Percentiles rank a stretch among this genome's conserved stretches.
Evolutionary conservation across 1,284 basidiomycete genomes (phyloP).

Genomic region (Trichosporon ovoides): DNA sequence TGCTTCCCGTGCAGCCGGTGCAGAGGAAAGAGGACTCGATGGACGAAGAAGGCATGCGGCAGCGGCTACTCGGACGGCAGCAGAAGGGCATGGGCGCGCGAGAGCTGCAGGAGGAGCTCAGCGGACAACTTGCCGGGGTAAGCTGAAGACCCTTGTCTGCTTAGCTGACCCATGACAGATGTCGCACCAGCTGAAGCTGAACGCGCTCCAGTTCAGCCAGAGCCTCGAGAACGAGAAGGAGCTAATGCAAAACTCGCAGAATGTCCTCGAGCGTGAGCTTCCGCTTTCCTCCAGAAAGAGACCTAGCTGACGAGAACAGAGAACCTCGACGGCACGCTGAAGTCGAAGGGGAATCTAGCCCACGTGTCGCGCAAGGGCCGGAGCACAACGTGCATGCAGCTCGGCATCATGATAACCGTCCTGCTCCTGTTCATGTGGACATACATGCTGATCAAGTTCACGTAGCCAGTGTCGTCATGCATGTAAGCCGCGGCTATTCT

Average conservation of each 20-base stretch:
- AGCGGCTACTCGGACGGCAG: constrained; percentile 12
- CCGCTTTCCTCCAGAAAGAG: neutral
- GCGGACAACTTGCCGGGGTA: constrained; percentile 48
- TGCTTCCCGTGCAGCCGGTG: constrained; percentile 30
- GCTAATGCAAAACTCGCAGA: constrained; percentile 40
- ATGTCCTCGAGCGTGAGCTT: constrained; percentile 42
- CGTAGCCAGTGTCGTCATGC: constrained; percentile 18
- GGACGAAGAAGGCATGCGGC: constrained; percentile 18
- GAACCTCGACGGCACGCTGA: constrained; percentile 39
- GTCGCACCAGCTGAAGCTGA: constrained; percentile 48
- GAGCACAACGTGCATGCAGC: constrained; percentile 47
- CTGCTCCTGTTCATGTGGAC: constrained; percentile 49
- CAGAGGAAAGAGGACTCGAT: constrained; percentile 3
- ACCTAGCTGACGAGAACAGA: constrained; percentile 24
- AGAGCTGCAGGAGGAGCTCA: constrained; percentile 48
- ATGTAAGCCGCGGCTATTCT: too few species aligned
- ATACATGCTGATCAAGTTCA: constrained; percentile 49
- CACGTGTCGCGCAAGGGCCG: constrained; percentile 42
- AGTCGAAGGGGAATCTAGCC: constrained; percentile 42
- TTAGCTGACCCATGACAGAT: constrained; percentile 32
- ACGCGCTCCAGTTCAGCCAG: constrained; percentile 47
- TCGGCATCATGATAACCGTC: constrained; percentile 42
- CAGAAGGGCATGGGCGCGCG: constrained; percentile 29
- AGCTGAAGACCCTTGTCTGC: constrained; percentile 12
- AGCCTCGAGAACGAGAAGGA: constrained; percentile 48